Percentiles rank a stretch among this genome's conserved stretches.
Conservation (phyloP, 768 basidiomycete species). For the Lanmaoa pseudosensibilis region DNA sequence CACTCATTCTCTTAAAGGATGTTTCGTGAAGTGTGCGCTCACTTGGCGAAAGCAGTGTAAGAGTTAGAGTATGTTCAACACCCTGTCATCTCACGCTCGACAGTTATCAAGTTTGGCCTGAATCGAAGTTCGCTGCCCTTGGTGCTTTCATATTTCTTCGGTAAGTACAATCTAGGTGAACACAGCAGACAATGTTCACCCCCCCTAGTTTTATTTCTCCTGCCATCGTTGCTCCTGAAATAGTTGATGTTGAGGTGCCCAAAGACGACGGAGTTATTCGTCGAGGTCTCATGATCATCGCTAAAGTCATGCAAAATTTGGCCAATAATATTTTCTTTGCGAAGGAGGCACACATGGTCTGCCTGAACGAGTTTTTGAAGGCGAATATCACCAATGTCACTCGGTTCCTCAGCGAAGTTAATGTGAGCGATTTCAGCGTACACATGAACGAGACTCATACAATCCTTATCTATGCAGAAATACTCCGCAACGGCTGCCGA, state of each 20-base stretch:
- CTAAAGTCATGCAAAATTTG: conserved; percentile 90
- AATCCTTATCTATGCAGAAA: conserved; percentile 35
- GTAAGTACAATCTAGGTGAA: conserved; percentile 34
- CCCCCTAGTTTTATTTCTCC: conserved; percentile 82
- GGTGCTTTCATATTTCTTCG: conserved; percentile 92
- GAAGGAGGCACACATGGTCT: conserved; percentile 84
- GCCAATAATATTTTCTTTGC: conserved; percentile 95
- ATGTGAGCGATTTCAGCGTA: conserved; percentile 43
- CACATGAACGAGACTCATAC: not conserved
- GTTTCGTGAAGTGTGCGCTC: conserved; percentile 83
- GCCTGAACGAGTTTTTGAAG: conserved; percentile 72
- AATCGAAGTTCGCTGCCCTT: conserved; percentile 76
- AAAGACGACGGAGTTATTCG: conserved; percentile 61
- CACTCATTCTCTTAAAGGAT: conserved; percentile 48
- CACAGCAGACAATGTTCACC: not conserved
- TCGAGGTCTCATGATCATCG: conserved; percentile 80
- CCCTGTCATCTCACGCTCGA: conserved; percentile 16
- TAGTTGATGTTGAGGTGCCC: conserved; percentile 78
- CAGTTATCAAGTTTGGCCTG: conserved; percentile 70
- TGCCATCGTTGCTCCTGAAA: conserved; percentile 83
- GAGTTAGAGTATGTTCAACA: conserved; percentile 28
- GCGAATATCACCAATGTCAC: conserved; percentile 73
- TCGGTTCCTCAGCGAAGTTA: conserved; percentile 72
- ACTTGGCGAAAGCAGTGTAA: conserved; percentile 78
- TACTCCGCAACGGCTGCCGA: conserved; percentile 45